Conservation (phyloP, 2,329 filamentous ascomycete species). For the Ascochyta fabae region DNA sequence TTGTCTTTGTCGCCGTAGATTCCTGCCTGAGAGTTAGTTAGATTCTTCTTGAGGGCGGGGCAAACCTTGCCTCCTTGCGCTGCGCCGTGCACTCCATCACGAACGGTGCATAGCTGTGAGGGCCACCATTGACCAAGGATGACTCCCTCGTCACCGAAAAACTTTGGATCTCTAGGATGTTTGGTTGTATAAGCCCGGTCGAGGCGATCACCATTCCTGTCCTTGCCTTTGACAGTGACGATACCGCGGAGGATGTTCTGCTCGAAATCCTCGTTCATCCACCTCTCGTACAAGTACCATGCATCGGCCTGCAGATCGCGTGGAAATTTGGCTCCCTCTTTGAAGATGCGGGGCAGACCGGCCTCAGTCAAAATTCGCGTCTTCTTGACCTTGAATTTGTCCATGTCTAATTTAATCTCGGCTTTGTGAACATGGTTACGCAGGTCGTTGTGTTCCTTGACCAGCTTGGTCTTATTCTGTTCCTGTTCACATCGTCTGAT, state of each 20-base stretch:
- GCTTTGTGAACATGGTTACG: slow-evolving; percentile 49
- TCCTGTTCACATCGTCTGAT: slow-evolving; percentile 27
- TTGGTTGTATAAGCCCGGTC: slow-evolving; percentile 28
- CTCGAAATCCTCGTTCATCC: slow-evolving; percentile 52
- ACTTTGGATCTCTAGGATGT: slow-evolving; percentile 9
- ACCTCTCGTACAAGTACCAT: slow-evolving; percentile 55
- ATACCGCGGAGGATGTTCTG: slow-evolving; percentile 57
- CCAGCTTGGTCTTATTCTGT: slow-evolving; percentile 2
- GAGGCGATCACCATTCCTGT: slow-evolving; percentile 36
- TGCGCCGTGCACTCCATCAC: slow-evolving; percentile 62
- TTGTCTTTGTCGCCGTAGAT: slow-evolving; percentile 56
- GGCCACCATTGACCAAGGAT: slow-evolving; percentile 63
- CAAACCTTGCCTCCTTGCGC: slow-evolving; percentile 41
- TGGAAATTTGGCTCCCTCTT: slow-evolving; percentile 44
- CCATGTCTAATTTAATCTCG: slow-evolving; percentile 44
- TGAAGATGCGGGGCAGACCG: slow-evolving; percentile 54
- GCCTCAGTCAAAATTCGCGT: slow-evolving; percentile 45
- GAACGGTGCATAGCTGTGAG: slow-evolving; percentile 57
- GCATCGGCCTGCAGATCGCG: slow-evolving; percentile 57
- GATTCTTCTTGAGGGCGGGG: not conserved
- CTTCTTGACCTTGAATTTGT: slow-evolving; percentile 40
- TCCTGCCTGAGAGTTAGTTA: slow-evolving; percentile 16
- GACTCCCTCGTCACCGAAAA: slow-evolving; percentile 50
- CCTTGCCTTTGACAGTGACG: slow-evolving; percentile 21
- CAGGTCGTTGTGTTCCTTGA: slow-evolving; percentile 39